phyloP scores from a whole-genome alignment of 2,329 filamentous ascomycete genomes.

The Aspergillus pseudoviridinutans region DNA sequence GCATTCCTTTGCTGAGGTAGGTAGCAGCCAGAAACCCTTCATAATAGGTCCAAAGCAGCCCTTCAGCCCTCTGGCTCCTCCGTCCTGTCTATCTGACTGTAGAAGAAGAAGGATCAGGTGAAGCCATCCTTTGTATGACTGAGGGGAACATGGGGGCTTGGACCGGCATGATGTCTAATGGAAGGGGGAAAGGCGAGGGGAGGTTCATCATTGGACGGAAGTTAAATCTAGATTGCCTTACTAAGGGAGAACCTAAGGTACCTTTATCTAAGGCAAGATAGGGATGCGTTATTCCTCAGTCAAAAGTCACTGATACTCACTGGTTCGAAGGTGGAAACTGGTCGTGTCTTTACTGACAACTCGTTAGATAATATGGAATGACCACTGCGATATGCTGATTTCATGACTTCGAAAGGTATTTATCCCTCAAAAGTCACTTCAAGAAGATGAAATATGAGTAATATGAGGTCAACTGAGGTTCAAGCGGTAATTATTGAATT shows the following conservation, averaged over 20 bases:
- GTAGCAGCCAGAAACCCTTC: slow-evolving; percentile 1
- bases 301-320: not conserved
- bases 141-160: slow-evolving; percentile 8
- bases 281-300: not conserved
- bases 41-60: not conserved
- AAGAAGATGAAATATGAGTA: not conserved
- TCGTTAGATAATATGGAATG: not conserved
- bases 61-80: not conserved
- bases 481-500: slow-evolving; percentile 2
- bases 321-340: not conserved
- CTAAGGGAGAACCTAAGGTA: not conserved
- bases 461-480: not conserved
- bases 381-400: not conserved
- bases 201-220: not conserved
- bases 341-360: not conserved
- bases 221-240: not conserved
- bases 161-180: slow-evolving; percentile 5
- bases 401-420: not conserved
- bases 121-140: slow-evolving; percentile 11
- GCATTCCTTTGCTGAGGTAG: slow-evolving; percentile 14
- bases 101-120: not conserved
- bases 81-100: slow-evolving; percentile 5
- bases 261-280: not conserved
- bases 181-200: not conserved
- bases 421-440: not conserved